These are phyloP conservation scores for Epichloe festucae DNA, from an alignment of 2,329 filamentous ascomycete genomes.

Conservation along the genomic window DNA sequence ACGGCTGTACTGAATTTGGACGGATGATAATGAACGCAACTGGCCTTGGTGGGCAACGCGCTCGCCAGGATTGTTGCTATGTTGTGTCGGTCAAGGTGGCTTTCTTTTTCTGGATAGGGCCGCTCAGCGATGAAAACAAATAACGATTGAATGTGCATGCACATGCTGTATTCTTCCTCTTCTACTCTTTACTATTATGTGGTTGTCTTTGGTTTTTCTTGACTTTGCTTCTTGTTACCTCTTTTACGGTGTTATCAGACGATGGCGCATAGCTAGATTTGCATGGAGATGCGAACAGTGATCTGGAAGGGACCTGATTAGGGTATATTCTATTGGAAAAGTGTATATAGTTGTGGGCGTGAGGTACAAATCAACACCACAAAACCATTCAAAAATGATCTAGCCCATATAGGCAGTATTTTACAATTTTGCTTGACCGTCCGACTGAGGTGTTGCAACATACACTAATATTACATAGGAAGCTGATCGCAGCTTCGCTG, in stretches of 20 bases:
- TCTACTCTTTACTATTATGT: background rate
- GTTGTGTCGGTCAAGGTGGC: background rate
- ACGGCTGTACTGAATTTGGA: slow-evolving; percentile 37
- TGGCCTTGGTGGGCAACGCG: background rate
- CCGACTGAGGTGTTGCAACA: slow-evolving; percentile 2
- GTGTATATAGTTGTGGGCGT: slow-evolving; percentile 14
- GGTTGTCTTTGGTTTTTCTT: background rate
- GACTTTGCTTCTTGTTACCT: background rate
- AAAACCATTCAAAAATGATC: background rate
- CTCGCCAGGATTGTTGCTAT: background rate
- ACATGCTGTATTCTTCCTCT: background rate
- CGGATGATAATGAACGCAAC: slow-evolving; percentile 29
- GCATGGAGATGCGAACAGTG: slow-evolving; percentile 7
- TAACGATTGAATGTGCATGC: background rate
- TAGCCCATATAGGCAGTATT: slow-evolving; percentile 6
- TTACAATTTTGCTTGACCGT: slow-evolving; percentile 7
- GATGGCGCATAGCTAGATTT: slow-evolving; percentile 14
- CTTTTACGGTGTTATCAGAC: slow-evolving; percentile 5
- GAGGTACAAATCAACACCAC: slow-evolving; percentile 14
- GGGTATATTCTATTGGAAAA: slow-evolving; percentile 4
- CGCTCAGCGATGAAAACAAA: background rate
- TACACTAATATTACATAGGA: slow-evolving; percentile 3
- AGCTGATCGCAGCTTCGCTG: background rate
- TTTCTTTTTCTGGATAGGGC: background rate
- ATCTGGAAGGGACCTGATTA: slow-evolving; percentile 7